Evolutionary conservation across 331 rosid genomes (phyloP), one percentile per base, ranked within the genome.

Genomic region (Malus hybrid): DNA sequence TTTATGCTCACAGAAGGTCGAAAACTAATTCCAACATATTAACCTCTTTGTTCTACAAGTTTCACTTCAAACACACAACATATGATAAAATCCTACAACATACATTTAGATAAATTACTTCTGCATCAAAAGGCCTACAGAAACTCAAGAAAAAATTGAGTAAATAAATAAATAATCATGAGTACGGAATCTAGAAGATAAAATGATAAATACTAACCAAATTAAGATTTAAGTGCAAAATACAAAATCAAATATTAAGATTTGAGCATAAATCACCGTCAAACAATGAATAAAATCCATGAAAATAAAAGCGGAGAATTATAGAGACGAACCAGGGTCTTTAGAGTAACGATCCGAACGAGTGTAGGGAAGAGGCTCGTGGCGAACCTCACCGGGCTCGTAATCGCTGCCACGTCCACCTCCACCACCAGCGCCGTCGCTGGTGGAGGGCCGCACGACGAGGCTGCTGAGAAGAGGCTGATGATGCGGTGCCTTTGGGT

Each of bases 401-500:
- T 78, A 92, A 72, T 92, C 96, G 65, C 64, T 73, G 59, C 77
- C 74, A 50, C 88, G 93, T 42, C 77, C 77, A 32, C 68, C 82
- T 7, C 71, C 75, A 2, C 72, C 85, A 4, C 83, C 82, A 4
- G 83, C 82, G n/a, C 71, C 81, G 31, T 86, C 98, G 75, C 80
- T 85, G 77, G 76, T 83, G 76, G 97, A 87, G 7, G 96, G 87
- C n/a, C 98, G 91, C 12, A 93, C 88, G 52, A 93, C 96, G 76
- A 93, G 98, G 87, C 98, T 93, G 89, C 98, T 93, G 20, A 93
- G 74, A 61, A 88, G 85, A 67, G 96, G 97, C 75, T 83, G 97
- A 72, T 88, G 94, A 74, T 84, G 91, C 64, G 88, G 76, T 64
- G 93, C 79, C 33, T 88, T 80, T 73, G 82, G 87, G 29, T 83